Conservation (phyloP, 805 yeast genomes). For the Lipomyces yamadae region DNA sequence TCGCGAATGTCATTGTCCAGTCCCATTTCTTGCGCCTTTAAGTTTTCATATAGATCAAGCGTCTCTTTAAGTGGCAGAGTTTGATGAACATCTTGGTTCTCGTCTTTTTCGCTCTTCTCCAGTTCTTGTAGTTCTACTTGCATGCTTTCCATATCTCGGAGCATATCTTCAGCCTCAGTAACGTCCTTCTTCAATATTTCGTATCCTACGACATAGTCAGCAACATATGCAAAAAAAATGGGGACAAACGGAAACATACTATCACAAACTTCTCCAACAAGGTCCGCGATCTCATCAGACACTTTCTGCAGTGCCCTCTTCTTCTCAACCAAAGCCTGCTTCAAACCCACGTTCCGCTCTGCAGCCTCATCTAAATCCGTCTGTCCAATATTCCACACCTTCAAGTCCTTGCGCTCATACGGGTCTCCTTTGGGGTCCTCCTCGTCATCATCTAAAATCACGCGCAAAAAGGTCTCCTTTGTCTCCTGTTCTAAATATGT, state of each 20-base stretch:
- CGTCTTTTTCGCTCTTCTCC: conserved; percentile 39
- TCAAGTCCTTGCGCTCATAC: conserved; percentile 43
- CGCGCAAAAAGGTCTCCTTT: conserved; percentile 65
- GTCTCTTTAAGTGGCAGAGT: conserved; percentile 43
- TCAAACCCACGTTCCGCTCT: conserved; percentile 17
- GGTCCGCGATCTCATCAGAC: conserved; percentile 35
- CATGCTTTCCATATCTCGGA: conserved; percentile 43
- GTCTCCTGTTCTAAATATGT: conserved; percentile 74
- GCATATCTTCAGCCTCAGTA: conserved; percentile 42
- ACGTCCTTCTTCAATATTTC: conserved; percentile 38
- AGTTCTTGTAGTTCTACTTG: conserved; percentile 45
- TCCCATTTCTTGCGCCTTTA: conserved; percentile 30
- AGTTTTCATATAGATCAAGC: conserved; percentile 42
- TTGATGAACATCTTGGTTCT: conserved; percentile 42
- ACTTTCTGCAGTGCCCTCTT: conserved; percentile 39
- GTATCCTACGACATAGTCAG: conserved; percentile 28
- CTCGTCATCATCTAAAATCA: conserved; percentile 51
- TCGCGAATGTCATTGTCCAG: conserved; percentile 32
- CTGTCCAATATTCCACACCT: conserved; percentile 32
- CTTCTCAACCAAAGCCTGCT: conserved; percentile 32
- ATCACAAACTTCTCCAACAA: conserved; percentile 23
- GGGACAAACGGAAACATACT: conserved; percentile 12
- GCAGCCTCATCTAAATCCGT: conserved; percentile 21
- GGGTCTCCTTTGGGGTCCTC: conserved; percentile 46
- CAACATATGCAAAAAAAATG: not conserved